Conservation (phyloP, 2,329 filamentous ascomycete species). For the Ambrosiella cleistominuta region DNA sequence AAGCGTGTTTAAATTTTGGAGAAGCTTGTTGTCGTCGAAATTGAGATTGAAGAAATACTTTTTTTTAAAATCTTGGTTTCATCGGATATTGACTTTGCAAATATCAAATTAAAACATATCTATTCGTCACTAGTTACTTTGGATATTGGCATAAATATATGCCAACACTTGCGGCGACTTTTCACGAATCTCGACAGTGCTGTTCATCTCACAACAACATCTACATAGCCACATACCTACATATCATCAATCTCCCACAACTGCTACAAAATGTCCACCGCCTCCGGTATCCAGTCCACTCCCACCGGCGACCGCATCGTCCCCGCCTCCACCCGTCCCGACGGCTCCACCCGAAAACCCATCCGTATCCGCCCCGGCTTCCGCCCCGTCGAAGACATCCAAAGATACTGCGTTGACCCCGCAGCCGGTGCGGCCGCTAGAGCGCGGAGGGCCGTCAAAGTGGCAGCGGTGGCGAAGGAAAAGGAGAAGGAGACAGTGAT, state of each 20-base stretch:
- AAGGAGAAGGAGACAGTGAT: neutral
- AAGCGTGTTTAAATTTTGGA: no score
- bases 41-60: no score
- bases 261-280: neutral
- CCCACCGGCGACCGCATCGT: slow-evolving; percentile 70
- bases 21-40: no score
- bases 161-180: no score
- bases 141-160: no score
- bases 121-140: no score
- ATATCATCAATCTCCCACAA: neutral
- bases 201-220: neutral
- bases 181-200: no score
- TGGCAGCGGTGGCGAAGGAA: neutral
- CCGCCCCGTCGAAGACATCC: slow-evolving; percentile 83
- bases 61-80: no score
- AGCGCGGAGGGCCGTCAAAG: neutral
- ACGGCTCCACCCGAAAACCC: slow-evolving; percentile 82
- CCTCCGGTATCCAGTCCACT: slow-evolving; percentile 58
- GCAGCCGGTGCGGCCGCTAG: slow-evolving; percentile 50
- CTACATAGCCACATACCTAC: slow-evolving; percentile 2
- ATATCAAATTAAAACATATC: no score
- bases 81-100: no score
- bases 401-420: slow-evolving; percentile 85
- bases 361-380: slow-evolving; percentile 91
- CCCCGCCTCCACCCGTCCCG: slow-evolving; percentile 67